Base-by-base conservation (phyloP, 176 grass and related monocot genomes). In the Coix lacrymajobi region DNA sequence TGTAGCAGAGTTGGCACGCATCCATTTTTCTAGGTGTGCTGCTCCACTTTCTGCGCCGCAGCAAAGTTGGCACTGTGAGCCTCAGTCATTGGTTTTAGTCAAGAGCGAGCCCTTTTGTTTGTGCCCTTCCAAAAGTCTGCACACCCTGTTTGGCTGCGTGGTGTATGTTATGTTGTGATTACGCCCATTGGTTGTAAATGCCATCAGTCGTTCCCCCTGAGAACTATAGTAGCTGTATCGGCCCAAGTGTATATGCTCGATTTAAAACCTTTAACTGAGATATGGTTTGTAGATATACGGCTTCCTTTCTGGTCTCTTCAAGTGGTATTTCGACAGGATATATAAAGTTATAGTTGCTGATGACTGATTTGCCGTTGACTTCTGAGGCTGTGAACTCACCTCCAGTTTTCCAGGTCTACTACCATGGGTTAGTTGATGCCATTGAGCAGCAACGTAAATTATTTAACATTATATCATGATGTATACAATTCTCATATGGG, bases 111-210 rank as follows among this genome's bases (percentile, higher is more conserved):
- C 45, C 20, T 63, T 33, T 22, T 15, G 69, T 45, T 6, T 63
- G 34, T 78, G 40, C 85, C 43, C 34, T 65, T 33, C 22, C 62
- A 28, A 68, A 51, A 81, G 45, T 11, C 11, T 13, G 24, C 24
- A 28, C 57, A 62, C 26, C 25, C 58, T 15, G 26, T 15, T 62
- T 31, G 25, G 60, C 28, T 30, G 26, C 28, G 60, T 30, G 25
- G 5, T 68, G 33, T 70, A 15, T 63, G 64, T 82, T 48, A n/a
- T 80, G 62, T 34, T 80, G 69, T 56, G 2, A 73, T 62, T 62
- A 56, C 57, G 74, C 46, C 75, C 78, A 77, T 39, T 73, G 54
- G 63, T 64, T 87, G 70, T 84, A 87, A 67, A 91, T 91, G 41
- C 24, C 60, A 79, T 70, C 13, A 66, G 77, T 77, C 25, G 22